These are phyloP conservation scores for Starmerella scarabaei DNA, from an alignment of 805 yeast genomes.

Conservation along the genomic window DNA sequence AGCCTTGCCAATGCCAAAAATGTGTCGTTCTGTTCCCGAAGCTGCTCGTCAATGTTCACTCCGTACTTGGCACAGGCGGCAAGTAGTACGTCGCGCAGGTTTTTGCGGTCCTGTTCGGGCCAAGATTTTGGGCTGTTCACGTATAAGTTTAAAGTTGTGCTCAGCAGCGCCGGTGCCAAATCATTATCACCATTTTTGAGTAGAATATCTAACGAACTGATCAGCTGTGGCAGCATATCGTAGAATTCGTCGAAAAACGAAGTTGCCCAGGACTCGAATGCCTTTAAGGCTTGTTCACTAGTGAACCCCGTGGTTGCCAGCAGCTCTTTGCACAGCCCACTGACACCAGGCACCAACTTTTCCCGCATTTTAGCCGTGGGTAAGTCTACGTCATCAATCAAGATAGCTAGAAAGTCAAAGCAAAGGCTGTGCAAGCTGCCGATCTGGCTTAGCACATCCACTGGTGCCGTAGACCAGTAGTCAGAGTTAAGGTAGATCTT, in stretches of 20 bases:
- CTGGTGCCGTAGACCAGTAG: conserved; percentile 30
- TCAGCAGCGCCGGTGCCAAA: not conserved
- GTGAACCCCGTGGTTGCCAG: not conserved
- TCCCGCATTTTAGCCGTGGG: conserved; percentile 10
- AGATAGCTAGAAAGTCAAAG: conserved; percentile 20
- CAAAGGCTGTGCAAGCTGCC: conserved; percentile 10
- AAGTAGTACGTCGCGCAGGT: not conserved
- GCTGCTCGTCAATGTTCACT: not conserved
- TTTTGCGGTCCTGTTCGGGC: conserved; percentile 3
- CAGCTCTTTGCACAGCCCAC: conserved; percentile 1
- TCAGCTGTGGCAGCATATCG: conserved; percentile 3
- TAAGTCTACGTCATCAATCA: conserved; percentile 24
- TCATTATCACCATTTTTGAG: not conserved
- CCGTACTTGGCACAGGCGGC: not conserved
- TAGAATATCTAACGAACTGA: conserved; percentile 3
- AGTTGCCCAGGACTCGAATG: conserved; percentile 14
- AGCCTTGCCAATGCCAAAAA: conserved; percentile 14
- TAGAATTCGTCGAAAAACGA: conserved; percentile 14
- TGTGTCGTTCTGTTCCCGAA: conserved; percentile 5
- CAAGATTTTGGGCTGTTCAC: conserved; percentile 9
- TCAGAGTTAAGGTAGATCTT: conserved; percentile 32
- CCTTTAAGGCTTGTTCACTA: conserved; percentile 5
- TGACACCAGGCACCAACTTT: conserved; percentile 11
- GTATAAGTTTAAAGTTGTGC: conserved; percentile 1
- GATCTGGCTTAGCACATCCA: conserved; percentile 12